phyloP scores from a whole-genome alignment of 2,329 filamentous ascomycete genomes.

The Karstenula rhodostoma region DNA sequence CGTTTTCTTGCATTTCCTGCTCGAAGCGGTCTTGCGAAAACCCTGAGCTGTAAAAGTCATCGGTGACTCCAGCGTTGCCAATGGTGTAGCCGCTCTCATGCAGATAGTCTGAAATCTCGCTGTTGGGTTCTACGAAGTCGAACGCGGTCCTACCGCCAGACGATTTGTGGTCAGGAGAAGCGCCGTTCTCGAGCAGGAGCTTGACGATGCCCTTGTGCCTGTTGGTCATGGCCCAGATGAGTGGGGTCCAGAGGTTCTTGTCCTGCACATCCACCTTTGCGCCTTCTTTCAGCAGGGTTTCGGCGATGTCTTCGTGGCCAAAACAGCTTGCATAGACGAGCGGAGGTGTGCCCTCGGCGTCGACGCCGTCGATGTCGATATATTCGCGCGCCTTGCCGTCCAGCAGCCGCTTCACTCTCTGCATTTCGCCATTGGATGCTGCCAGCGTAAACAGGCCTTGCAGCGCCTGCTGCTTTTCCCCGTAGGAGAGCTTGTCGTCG shows the following conservation, averaged over 20 bases:
- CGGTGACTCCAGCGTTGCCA: slow-evolving; percentile 77
- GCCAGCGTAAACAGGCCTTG: slow-evolving; percentile 94
- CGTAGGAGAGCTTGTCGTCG: slow-evolving; percentile 75
- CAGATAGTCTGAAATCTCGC: slow-evolving; percentile 94
- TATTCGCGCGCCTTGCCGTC: slow-evolving; percentile 75
- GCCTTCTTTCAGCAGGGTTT: slow-evolving; percentile 82
- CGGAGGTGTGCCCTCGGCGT: slow-evolving; percentile 95
- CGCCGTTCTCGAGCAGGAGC: slow-evolving; percentile 87
- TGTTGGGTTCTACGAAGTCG: slow-evolving; percentile 93
- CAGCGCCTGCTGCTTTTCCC: slow-evolving; percentile 80
- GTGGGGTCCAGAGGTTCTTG: slow-evolving; percentile 93
- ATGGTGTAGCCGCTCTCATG: slow-evolving; percentile 94
- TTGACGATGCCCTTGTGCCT: slow-evolving; percentile 96
- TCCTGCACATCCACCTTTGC: slow-evolving; percentile 93
- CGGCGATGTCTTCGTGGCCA: slow-evolving; percentile 89
- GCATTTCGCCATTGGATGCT: slow-evolving; percentile 92
- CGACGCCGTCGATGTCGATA: slow-evolving; percentile 84
- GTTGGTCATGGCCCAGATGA: slow-evolving; percentile 99
- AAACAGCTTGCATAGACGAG: slow-evolving; percentile 98
- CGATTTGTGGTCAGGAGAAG: slow-evolving; percentile 94
- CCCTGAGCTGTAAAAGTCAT: slow-evolving; percentile 94
- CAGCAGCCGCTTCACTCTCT: slow-evolving; percentile 79
- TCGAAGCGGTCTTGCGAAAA: slow-evolving; percentile 94
- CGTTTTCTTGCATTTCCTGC: slow-evolving; percentile 95
- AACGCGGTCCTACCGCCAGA: slow-evolving; percentile 92